Percentiles rank a stretch among this genome's conserved stretches.
These are phyloP conservation scores for Saturnispora bothae DNA, from an alignment of 805 yeast species.

Conservation along the genomic window DNA sequence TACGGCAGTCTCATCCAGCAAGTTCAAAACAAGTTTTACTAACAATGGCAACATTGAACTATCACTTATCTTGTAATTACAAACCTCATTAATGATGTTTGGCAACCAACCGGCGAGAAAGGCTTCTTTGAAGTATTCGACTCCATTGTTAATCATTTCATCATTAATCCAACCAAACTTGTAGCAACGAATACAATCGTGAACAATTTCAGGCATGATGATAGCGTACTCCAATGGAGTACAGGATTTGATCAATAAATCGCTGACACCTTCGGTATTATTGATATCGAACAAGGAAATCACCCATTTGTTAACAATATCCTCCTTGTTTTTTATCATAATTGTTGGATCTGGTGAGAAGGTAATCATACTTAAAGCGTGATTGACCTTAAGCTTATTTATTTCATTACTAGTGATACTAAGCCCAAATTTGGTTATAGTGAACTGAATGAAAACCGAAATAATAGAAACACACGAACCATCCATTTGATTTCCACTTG, in stretches of 20 bases:
- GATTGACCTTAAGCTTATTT: slow-evolving; percentile 3
- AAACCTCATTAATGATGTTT: slow-evolving; percentile 29
- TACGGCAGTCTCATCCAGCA: slow-evolving; percentile 13
- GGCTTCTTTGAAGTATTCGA: slow-evolving; percentile 80
- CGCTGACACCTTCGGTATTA: slow-evolving; percentile 65
- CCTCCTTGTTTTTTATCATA: slow-evolving; percentile 6
- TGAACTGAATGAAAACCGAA: slow-evolving; percentile 32
- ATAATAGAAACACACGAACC: slow-evolving; percentile 63
- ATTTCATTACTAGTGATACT: slow-evolving; percentile 12
- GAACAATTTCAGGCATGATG: slow-evolving; percentile 63
- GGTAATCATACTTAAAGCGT: slow-evolving; percentile 8
- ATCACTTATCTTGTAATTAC: slow-evolving; percentile 11
- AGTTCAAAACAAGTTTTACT: slow-evolving; percentile 14
- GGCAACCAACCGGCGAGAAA: slow-evolving; percentile 51
- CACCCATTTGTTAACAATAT: slow-evolving; percentile 56
- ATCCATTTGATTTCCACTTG: slow-evolving; percentile 55
- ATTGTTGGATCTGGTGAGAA: slow-evolving; percentile 2
- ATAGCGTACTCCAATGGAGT: slow-evolving; percentile 56
- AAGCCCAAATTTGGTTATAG: slow-evolving; percentile 4
- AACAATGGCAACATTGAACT: slow-evolving; percentile 10
- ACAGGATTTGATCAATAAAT: slow-evolving; percentile 61
- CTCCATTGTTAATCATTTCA: slow-evolving; percentile 59
- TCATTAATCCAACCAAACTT: slow-evolving; percentile 44
- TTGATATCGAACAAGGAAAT: slow-evolving; percentile 56
- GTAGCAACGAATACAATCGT: slow-evolving; percentile 58